Conservation (phyloP, 2,329 filamentous ascomycete genomes). For the Epicoccum nigrum region DNA sequence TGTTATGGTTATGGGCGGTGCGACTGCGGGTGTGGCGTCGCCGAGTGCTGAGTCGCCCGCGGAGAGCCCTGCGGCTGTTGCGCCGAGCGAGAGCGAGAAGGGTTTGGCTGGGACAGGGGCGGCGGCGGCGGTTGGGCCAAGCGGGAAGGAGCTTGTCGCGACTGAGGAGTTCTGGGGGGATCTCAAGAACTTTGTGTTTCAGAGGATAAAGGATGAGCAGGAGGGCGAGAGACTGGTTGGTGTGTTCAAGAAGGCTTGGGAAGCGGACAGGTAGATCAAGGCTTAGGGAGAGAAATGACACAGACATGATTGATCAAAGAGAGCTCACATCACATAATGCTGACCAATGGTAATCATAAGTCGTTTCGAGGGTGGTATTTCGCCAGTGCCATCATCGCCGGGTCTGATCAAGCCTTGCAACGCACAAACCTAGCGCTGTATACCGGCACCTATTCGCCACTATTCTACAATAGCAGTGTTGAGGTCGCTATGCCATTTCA, state of each 20-base stretch:
- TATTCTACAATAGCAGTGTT: not conserved
- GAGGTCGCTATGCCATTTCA: constrained; percentile 16
- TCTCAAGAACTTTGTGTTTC: constrained; percentile 77
- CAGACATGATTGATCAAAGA: not conserved
- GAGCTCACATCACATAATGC: constrained; percentile 14
- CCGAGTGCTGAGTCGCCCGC: constrained; percentile 51
- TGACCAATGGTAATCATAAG: constrained; percentile 19
- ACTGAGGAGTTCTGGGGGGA: constrained; percentile 86
- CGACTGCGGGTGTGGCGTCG: constrained; percentile 40
- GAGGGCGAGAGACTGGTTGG: constrained; percentile 68
- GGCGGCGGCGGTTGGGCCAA: constrained; percentile 58
- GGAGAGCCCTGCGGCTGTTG: constrained; percentile 55
- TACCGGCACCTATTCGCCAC: constrained; percentile 9
- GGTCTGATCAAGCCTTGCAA: constrained; percentile 20
- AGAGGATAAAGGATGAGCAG: constrained; percentile 74
- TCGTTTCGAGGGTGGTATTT: constrained; percentile 31
- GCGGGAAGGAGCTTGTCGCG: constrained; percentile 65
- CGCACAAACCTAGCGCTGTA: constrained; percentile 20
- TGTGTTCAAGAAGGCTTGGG: constrained; percentile 76
- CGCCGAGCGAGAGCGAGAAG: constrained; percentile 60
- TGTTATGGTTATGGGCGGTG: constrained; percentile 82
- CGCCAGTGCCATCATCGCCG: constrained; percentile 27
- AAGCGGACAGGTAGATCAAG: constrained; percentile 43
- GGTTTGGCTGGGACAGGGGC: constrained; percentile 41
- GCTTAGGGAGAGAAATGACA: not conserved